Conservation (phyloP, 1,139 yeast species). For the Zygoascus hellenicus region DNA sequence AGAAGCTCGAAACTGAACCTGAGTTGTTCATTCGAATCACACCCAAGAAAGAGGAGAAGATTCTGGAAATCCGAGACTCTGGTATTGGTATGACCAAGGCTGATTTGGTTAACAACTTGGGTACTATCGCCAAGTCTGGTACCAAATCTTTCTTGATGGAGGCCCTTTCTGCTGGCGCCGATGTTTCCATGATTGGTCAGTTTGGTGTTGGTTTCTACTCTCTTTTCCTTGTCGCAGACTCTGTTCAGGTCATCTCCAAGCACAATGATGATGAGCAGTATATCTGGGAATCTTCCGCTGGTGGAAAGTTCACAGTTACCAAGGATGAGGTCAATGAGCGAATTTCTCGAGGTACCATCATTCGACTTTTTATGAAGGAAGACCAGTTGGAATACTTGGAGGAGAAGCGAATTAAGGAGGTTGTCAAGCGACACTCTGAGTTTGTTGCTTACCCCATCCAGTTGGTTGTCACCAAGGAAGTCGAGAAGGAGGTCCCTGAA, state of each 20-base stretch:
- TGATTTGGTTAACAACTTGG: conserved; percentile 97
- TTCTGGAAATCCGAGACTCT: conserved; percentile 95
- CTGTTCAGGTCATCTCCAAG: conserved; percentile 96
- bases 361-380: conserved; percentile 96
- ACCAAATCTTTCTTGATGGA: conserved; percentile 96
- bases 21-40: conserved; percentile 96
- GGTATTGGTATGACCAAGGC: conserved; percentile 99
- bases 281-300: conserved; percentile 99
- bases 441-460: conserved; percentile 99
- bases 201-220: conserved; percentile 99
- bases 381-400: conserved; percentile 98
- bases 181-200: conserved; percentile 99
- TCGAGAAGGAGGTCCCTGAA: conserved; percentile 89
- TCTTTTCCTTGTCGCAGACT: conserved; percentile 97
- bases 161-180: conserved; percentile 99
- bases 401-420: conserved; percentile 99
- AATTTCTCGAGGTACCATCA: conserved; percentile 90
- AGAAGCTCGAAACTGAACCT: conserved; percentile 90
- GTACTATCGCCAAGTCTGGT: conserved; percentile 99
- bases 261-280: conserved; percentile 99
- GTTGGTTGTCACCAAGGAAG: conserved; percentile 97
- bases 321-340: conserved; percentile 79
- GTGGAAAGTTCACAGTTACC: conserved; percentile 97
- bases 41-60: conserved; percentile 90
- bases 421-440: conserved; percentile 99